Evolutionary conservation across 495 filamentous ascomycete genomes (phyloP), one percentile per base, ranked within the genome.

Genomic region (Hypoxylon fragiforme): DNA sequence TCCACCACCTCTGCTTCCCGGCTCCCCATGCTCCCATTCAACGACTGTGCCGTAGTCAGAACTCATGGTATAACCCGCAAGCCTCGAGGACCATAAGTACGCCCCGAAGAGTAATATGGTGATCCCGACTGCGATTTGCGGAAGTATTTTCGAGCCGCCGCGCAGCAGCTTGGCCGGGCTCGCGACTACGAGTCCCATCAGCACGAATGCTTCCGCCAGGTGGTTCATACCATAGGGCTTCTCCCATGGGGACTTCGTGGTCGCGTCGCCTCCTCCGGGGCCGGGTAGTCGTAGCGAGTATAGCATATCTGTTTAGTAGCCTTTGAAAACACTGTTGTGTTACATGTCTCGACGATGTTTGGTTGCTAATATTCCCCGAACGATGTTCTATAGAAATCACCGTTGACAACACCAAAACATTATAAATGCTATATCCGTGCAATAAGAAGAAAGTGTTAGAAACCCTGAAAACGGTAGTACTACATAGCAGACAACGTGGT

Each of bases 91-190:
- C 54, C 46, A 66, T n/a, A 49, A 21, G 16, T 48, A 49, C 15
- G 55, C 40, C 11, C 50, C 57, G 7, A 60, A 45, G 3, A 70
- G 38, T 28, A 66, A 32, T 9, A 68, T 12, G 24, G 43, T 43
- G 15, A 58, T 31, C 2, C 46, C 57, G 13, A 49, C 26, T 2
- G 57, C 38, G 0, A 70, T 51, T 13, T 70, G 63, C 1, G 63
- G 37, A 19, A 71, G 14, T 13, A 63, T 31, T 28, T 37, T 63
- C 6, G 65, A 64, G 12, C 63, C 50, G 8, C 60, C 49, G 7
- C 67, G 68, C 0, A 71, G 30, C 7, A 68, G 40, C 21, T 60
- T 60, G 7, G 41, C 8, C 28, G 45, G 39, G 13, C 44, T 16
- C 18, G 44, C 15, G 14, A 44, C n/a, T 37, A 45, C 7, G 14